Conservation (phyloP, 306 rosid species). For the Fragaria vesca region DNA sequence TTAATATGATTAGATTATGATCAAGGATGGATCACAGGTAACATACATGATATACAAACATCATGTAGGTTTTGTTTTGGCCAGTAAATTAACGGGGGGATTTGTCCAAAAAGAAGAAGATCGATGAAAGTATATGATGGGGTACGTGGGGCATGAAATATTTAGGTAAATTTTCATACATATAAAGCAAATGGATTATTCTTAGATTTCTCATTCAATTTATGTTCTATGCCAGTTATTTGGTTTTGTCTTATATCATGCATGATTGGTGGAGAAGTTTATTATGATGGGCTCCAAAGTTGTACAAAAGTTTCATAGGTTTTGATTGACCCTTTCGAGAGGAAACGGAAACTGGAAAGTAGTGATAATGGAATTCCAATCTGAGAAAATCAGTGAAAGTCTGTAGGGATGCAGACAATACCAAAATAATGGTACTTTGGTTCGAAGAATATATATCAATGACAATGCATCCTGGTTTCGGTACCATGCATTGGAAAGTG, state of each 20-base stretch:
- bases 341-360: conserved; percentile 6
- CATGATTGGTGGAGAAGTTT: background rate
- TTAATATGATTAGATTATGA: background rate
- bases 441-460: background rate
- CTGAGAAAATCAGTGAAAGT: background rate
- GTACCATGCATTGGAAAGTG: background rate
- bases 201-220: background rate
- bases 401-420: background rate
- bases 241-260: background rate
- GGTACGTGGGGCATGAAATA: background rate
- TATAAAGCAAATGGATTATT: background rate
- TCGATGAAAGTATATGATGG: background rate
- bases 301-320: background rate
- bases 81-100: background rate
- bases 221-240: background rate
- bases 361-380: background rate
- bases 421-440: background rate
- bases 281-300: background rate
- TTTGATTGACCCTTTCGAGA: background rate
- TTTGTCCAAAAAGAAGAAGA: background rate
- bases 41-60: background rate
- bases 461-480: background rate
- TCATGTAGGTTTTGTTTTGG: background rate
- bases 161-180: background rate
- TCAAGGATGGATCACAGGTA: background rate